Evolutionary conservation across 139 green algal genomes (phyloP), one percentile per base, ranked within the genome.

Genomic region (Trebouxia sp.): DNA sequence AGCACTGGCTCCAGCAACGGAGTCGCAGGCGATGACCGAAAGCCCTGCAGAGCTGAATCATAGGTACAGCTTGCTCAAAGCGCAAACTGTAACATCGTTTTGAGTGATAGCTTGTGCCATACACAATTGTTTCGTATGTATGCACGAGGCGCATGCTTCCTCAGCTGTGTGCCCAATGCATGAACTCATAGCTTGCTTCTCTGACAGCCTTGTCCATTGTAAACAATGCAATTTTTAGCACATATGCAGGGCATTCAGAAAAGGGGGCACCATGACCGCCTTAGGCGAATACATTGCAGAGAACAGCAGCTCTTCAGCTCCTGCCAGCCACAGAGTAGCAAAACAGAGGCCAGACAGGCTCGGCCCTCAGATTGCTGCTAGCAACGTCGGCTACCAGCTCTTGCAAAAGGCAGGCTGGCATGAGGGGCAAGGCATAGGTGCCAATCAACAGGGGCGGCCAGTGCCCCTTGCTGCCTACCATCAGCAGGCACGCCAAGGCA

Each of bases 381-480:
- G 62, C 35, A 72, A 72, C 43, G 62, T 72, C 1, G 62, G 62
- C 35, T 72, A 72, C 32, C 72, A 81, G 67, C 82, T 92, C 47
- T 82, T 92, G 38, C 50, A 74, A 22, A 92, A 90, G 37, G 89
- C 89, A 28, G 89, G 89, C 6, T 92, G 87, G 87, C 42, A 9
- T 39, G 87, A 89, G 26, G 85, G 87, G n/a, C 75, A 51, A 20
- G 89, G 87, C 1, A 45, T 92, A 26, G 89, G 89, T 4, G 80
- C 67, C 9, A 67, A 85, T 17, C 66, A 90, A 80, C 85, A 92
- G 80, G 89, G 89, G 1, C 53, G 48, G 28, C 45, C 66, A 9
- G 53, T 86, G n/a, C 85, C 85, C 6, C 4, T 89, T 1, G 35
- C 39, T 11, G 76, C 83, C 28, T 76, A 74, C 39, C 65, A 85